Base-by-base conservation (phyloP, 2,329 filamentous ascomycete species). In the Xylaria sp. region DNA sequence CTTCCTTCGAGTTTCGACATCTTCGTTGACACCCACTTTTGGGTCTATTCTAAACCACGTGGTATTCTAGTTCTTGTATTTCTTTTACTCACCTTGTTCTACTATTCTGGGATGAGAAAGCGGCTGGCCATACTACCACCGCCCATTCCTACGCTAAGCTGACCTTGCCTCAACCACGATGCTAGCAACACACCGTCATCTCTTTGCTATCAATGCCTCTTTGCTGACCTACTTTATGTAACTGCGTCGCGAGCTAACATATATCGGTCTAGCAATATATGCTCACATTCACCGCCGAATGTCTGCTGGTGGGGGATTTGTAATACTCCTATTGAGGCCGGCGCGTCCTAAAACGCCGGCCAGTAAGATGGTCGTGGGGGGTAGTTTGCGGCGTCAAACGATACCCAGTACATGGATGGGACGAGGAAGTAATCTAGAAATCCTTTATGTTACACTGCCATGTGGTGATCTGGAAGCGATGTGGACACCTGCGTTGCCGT, bases 81-180 rank as follows among this genome's bases (percentile, higher is more conserved):
- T 36, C 18, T 23, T 23, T 8, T 20, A 5, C 36, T 55, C 25
- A 2, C 23, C 12, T 36, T 39, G 8, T 28, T 46, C 13, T 43
- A 4, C 33, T 39, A 39, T 41, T 62, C 33, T 33, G 51, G 61
- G 28, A 56, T 56, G 51, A 25, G 33, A 36, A 20, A 8, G 46
- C 9, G 9, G 20, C 2, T 49, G 51, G 61, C 20, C 23, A 9
- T n/a, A 8, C 28, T n/a, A 43, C 49, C 51, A 25, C 57, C 31
- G 8, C 28, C 13, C 59, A 20, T n/a, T 67, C 46, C 60, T 23
- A 60, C 58, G 64, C 64, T 51, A 31, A 20, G 60, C 65, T 63
- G 65, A 63, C 60, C 33, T 13, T 25, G 55, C 55, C 43, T 18
- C 12, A 28, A 28, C 36, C 12, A n/a, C 20, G n/a, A 46, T 58